phyloP scores from a whole-genome alignment of 1,284 basidiomycete species.

The Cutaneotrichosporon mucoides region DNA sequence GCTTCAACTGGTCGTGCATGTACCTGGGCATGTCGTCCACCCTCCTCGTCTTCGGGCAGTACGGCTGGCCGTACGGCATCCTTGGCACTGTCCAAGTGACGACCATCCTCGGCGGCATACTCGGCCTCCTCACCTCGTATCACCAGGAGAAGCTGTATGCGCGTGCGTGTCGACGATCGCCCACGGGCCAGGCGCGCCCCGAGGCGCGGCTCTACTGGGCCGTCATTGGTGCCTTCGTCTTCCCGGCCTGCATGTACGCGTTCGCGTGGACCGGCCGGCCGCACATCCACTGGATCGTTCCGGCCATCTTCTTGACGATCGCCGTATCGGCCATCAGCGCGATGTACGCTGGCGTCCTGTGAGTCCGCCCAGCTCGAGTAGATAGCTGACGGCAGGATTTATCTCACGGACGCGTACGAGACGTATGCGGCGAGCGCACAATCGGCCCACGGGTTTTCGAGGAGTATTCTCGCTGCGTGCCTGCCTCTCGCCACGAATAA shows the following conservation, averaged over 20 bases:
- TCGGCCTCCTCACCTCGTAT: conserved; percentile 66
- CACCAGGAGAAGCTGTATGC: conserved; percentile 40
- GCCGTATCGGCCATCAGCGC: conserved; percentile 33
- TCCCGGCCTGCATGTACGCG: conserved; percentile 33
- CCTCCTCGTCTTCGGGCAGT: conserved; percentile 35
- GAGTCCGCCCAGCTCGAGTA: conserved; percentile 15
- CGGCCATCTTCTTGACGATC: conserved; percentile 30
- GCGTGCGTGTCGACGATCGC: conserved; percentile 19
- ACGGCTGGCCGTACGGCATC: conserved; percentile 37
- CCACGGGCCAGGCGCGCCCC: conserved; percentile 47
- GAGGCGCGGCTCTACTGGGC: conserved; percentile 52
- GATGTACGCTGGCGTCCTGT: conserved; percentile 44
- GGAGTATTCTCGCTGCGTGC: conserved; percentile 38
- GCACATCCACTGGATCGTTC: conserved; percentile 32
- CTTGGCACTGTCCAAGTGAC: conserved; percentile 33
- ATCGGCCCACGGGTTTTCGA: conserved; percentile 42
- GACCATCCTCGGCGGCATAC: conserved; percentile 58
- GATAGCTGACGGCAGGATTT: conserved; percentile 26
- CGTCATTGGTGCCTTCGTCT: conserved; percentile 42
- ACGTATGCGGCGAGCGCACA: conserved; percentile 47
- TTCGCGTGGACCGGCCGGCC: conserved; percentile 46
- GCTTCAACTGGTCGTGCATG: conserved; percentile 45
- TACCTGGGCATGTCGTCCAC: conserved; percentile 38
- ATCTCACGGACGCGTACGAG: conserved; percentile 46
- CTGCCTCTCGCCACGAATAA: conserved; percentile 41